Conservation (phyloP, 257 asterid species). For the Solanum medicagineum region DNA sequence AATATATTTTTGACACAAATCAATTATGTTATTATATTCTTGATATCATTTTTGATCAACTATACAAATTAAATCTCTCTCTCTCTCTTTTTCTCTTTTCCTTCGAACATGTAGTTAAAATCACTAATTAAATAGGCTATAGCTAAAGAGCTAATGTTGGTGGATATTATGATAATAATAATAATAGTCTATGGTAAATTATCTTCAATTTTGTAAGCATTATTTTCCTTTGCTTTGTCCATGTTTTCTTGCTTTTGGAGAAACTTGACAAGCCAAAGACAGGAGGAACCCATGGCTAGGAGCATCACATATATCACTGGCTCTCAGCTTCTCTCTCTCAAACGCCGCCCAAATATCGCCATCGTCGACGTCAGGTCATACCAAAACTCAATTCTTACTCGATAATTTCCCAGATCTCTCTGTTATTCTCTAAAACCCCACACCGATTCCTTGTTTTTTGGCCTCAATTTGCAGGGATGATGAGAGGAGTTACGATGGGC, state of each 20-base stretch:
- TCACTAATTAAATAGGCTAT: too few species aligned
- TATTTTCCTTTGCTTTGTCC: neutral
- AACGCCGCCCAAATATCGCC: constrained; percentile 54
- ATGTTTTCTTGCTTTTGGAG: neutral
- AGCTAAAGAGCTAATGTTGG: neutral
- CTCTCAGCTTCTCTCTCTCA: constrained; percentile 62
- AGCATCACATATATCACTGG: constrained; percentile 64
- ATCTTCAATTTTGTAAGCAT: neutral
- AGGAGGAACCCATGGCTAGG: constrained; percentile 33
- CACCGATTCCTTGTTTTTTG: neutral
- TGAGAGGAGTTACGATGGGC: constrained; percentile 88
- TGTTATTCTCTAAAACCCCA: neutral
- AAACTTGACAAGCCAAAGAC: neutral
- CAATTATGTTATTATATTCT: neutral
- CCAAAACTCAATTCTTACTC: neutral
- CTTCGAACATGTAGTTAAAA: too few species aligned
- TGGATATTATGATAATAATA: neutral
- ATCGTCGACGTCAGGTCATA: constrained; percentile 77
- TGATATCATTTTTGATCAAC: too few species aligned
- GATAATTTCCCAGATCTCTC: neutral
- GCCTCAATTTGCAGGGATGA: constrained; percentile 42
- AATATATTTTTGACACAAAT: neutral
- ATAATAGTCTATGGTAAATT: neutral
- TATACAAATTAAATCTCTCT: neutral
- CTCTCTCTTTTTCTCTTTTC: too few species aligned